Base-by-base conservation (phyloP, 192 early-diverging fungal species). In the Cetraspora pellucida region DNA sequence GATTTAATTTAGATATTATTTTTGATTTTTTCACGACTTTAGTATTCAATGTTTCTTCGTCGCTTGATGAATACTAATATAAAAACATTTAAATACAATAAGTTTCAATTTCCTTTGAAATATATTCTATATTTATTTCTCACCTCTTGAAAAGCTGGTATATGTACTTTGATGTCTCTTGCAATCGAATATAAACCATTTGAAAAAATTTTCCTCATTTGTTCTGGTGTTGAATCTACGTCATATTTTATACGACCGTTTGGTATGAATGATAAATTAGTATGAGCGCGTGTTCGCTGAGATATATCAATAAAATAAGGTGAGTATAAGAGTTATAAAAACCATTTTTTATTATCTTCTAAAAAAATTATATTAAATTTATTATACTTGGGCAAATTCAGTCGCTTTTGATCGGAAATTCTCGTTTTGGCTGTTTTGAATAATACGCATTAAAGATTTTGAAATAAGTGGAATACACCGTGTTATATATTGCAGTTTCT, bases 381-480 rank as follows among this genome's bases (percentile, higher is more conserved):
- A 10, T 10, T 65, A 21, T 61, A 75, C 73, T 7, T 75, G 23
- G 1, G 61, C 8, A 10, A 44, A 47, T 63, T 64, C 16, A 60
- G 7, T 43, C 8, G 59, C 44, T 61, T 60, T 49, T 21, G 55
- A 75, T 21, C 37, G 60, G 63, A 75, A 75, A 13, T 64, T 43
- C 13, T 25, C 58, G 45, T 60, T 75, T 45, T 13, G 37, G 47
- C 73, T 75, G 28, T 46, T 50, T 0, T 27, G 25, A 28, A 75
- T 75, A n/a, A 75, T 75, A 16, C 59, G 31, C 8, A 58, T 59
- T 17, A 75, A 46, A 47, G 73, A 75, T 23, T 60, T 75, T 43
- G 73, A 75, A 30, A 75, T 75, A 10, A 31, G 27, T 45, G 55
- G 59, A 47, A 75, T 61, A 61, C 61, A 63, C 30, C 63, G 16